Conservation (phyloP, 345 rosid species). For the Populus alba region DNA sequence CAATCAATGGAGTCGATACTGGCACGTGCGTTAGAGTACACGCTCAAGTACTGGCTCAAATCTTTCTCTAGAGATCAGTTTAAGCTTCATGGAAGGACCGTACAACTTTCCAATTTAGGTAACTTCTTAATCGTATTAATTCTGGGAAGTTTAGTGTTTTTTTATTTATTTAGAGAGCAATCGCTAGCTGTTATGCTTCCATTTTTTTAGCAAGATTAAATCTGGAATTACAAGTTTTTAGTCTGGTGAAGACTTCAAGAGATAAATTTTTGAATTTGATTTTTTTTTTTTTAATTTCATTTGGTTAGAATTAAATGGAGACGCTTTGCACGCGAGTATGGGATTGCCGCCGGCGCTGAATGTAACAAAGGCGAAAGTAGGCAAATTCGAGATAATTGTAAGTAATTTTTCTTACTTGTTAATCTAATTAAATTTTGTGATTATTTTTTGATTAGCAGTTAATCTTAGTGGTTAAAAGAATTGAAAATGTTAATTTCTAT, state of each 20-base stretch:
- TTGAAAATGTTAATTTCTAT: background rate
- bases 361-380: conserved; percentile 86
- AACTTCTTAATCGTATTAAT: background rate
- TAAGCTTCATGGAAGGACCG: conserved; percentile 88
- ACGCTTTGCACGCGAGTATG: conserved; percentile 96
- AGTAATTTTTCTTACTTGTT: conserved; percentile 22
- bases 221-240: background rate
- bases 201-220: background rate
- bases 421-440: background rate
- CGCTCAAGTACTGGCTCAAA: conserved; percentile 98
- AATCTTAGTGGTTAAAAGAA: background rate
- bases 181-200: background rate
- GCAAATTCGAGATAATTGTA: conserved; percentile 77
- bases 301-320: conserved; percentile 79
- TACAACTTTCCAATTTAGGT: conserved; percentile 91
- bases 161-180: too few relatives aligned
- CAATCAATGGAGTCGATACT: conserved; percentile 83
- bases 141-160: background rate
- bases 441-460: background rate
- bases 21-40: conserved; percentile 95
- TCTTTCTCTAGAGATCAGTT: conserved; percentile 97
- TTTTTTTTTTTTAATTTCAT: background rate
- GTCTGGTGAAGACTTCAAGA: background rate
- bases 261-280: background rate
- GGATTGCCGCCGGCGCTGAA: conserved; percentile 91